phyloP scores from a whole-genome alignment of 208 protist species.

The Acanthamoeba divionensis region DNA sequence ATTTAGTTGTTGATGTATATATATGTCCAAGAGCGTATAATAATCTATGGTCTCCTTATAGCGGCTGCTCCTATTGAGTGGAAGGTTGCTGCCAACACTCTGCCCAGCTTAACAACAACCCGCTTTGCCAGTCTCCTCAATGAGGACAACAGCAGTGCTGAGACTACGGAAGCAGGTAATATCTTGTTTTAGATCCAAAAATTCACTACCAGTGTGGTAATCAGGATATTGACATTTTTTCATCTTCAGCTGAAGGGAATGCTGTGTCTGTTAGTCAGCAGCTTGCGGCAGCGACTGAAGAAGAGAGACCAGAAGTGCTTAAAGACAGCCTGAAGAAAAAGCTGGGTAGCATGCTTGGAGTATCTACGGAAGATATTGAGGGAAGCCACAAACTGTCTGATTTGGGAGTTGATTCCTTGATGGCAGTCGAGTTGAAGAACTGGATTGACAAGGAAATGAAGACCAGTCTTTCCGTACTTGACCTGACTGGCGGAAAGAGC shows the following conservation, averaged over 20 bases:
- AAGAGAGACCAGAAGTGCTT: too few species aligned
- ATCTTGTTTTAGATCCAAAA: too few species aligned
- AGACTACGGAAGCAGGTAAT: neutral
- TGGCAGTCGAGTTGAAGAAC: constrained; percentile 47
- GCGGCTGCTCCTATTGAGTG: neutral
- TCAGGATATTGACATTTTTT: too few species aligned
- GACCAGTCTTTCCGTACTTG: constrained; percentile 25
- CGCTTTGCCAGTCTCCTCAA: neutral
- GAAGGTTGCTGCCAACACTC: neutral
- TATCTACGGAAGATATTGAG: constrained; percentile 43
- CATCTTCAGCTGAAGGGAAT: too few species aligned
- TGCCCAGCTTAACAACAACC: neutral
- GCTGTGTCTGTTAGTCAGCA: neutral
- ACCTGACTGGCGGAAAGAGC: constrained; percentile 48
- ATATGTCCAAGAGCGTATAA: too few species aligned
- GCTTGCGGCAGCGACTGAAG: neutral
- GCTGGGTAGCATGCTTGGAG: constrained; percentile 36
- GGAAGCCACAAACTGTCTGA: constrained; percentile 3
- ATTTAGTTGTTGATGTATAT: too few species aligned
- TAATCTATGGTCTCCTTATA: too few species aligned
- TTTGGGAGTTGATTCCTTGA: constrained; percentile 61
- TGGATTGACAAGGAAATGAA: constrained; percentile 57
- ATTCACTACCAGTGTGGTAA: too few species aligned
- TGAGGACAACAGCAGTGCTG: neutral
- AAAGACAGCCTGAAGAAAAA: constrained; percentile 18